phyloP scores from a whole-genome alignment of 1,284 basidiomycete species.

The Peniophora sp. region DNA sequence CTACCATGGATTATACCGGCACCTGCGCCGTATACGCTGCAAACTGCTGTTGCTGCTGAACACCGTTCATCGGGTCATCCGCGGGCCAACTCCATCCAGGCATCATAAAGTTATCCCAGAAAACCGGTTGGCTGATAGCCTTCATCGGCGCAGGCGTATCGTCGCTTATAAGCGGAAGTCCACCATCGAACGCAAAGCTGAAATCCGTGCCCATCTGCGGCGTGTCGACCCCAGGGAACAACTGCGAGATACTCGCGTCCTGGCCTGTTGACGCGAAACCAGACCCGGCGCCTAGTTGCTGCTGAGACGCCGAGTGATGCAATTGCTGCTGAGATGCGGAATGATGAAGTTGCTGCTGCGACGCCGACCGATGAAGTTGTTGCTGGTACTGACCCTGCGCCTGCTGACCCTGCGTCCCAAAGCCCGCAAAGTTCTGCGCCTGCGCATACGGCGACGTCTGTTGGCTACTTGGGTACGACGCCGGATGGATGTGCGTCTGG shows the following conservation, averaged over 20 bases:
- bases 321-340: too few species aligned
- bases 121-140: slow-evolving; percentile 59
- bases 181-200: slow-evolving; percentile 11
- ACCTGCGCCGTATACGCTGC: too few species aligned
- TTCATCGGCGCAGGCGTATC: slow-evolving; percentile 68
- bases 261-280: too few species aligned
- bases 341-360: neutral
- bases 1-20: too few species aligned
- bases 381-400: neutral
- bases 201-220: slow-evolving; percentile 4
- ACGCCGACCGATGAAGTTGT: neutral
- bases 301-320: too few species aligned
- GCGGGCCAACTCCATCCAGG: slow-evolving; percentile 45
- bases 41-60: too few species aligned
- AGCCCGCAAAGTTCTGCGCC: too few species aligned
- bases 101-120: slow-evolving; percentile 77
- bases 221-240: too few species aligned
- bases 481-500: neutral
- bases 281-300: too few species aligned
- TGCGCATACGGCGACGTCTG: too few species aligned
- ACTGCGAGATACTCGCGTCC: too few species aligned
- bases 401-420: neutral
- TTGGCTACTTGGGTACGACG: neutral
- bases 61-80: slow-evolving; percentile 5
- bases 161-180: slow-evolving; percentile 13